A percentile compares a stretch with the other conserved stretches of the same genome.
Evolutionary conservation across 2,329 filamentous ascomycete species (phyloP).

Genomic region (Epichloe festucae): DNA sequence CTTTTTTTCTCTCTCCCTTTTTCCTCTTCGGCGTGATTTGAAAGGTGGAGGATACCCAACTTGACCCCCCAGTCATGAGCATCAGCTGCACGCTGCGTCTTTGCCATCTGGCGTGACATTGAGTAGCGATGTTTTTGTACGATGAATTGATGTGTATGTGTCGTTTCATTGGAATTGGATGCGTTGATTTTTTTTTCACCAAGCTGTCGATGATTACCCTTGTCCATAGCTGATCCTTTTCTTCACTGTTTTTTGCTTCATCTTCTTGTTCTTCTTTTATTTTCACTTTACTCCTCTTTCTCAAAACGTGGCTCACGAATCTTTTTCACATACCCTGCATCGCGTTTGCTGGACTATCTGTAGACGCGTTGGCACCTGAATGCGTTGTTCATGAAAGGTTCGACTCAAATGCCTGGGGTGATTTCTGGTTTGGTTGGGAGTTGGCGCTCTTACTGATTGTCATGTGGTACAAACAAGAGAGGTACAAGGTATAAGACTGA

Average conservation of each 20-base stretch:
- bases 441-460: background rate
- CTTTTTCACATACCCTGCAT: background rate
- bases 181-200: background rate
- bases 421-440: background rate
- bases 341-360: background rate
- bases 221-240: background rate
- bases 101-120: background rate
- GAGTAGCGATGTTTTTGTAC: background rate
- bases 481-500: background rate
- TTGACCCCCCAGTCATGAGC: background rate
- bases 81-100: background rate
- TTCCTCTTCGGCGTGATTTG: background rate
- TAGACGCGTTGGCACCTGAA: background rate
- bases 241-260: background rate
- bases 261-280: background rate
- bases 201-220: background rate
- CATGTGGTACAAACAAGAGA: background rate
- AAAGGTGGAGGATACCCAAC: background rate
- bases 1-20: background rate
- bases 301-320: background rate
- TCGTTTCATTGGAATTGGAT: background rate
- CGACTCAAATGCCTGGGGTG: background rate
- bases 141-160: background rate
- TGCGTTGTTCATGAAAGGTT: background rate
- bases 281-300: background rate